Evolutionary conservation across 1,284 basidiomycete species (phyloP).

Genomic region (Thelephora terrestris): DNA sequence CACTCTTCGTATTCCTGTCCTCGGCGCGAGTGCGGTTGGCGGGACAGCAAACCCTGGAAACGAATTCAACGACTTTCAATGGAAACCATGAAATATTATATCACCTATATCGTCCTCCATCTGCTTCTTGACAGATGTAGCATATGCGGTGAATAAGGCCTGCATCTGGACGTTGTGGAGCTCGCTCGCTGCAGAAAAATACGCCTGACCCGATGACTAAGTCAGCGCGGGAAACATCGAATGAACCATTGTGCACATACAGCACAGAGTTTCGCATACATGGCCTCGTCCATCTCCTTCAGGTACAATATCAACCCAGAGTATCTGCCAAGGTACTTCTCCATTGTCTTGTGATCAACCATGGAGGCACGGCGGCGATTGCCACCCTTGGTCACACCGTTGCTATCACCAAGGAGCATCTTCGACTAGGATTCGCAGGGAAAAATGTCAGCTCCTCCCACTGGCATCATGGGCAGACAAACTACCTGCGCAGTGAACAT

Average conservation of each 20-base stretch:
- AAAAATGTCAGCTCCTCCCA: too few species aligned
- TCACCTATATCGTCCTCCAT: constrained; percentile 64
- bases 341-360: constrained; percentile 60
- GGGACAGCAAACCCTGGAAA: constrained; percentile 38
- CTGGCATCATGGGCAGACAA: constrained; percentile 8
- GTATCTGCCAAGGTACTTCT: constrained; percentile 79
- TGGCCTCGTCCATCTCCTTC: constrained; percentile 86
- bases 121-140: constrained; percentile 53
- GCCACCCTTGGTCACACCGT: constrained; percentile 38
- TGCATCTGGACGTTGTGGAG: constrained; percentile 76
- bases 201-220: constrained; percentile 44
- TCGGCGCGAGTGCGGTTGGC: constrained; percentile 29
- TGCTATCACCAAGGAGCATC: constrained; percentile 49
- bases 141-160: constrained; percentile 53
- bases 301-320: constrained; percentile 87
- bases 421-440: constrained; percentile 37
- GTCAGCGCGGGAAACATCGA: neutral
- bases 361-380: constrained; percentile 39
- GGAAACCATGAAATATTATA: constrained; percentile 24
- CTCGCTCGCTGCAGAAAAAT: constrained; percentile 78
- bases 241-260: constrained; percentile 36
- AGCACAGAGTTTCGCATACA: constrained; percentile 80
- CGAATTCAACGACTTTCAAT: neutral
- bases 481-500: constrained; percentile 80
- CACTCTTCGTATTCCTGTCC: constrained; percentile 58